A percentile compares a stretch with the other conserved stretches of the same genome.
Evolutionary conservation across 345 rosid genomes (phyloP).

Genomic region (Turritis glabra): DNA sequence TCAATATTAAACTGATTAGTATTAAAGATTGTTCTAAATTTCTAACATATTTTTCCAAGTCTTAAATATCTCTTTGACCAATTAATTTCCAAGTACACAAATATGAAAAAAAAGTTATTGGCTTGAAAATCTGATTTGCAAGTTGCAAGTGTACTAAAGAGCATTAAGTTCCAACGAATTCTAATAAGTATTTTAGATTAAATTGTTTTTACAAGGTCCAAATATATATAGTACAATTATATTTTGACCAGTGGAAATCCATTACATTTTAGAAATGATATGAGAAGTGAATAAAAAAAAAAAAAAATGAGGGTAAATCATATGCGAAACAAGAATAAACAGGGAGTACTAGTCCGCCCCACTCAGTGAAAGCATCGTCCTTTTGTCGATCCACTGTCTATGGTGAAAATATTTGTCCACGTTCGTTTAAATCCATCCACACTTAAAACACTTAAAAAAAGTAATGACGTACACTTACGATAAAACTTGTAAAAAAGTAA

Average conservation of each 20-base stretch:
- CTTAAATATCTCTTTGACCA: background rate
- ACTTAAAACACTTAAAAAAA: conserved; percentile 13
- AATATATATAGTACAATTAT: background rate
- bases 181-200: background rate
- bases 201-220: background rate
- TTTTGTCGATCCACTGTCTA: conserved; percentile 29
- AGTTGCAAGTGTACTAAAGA: conserved; percentile 12
- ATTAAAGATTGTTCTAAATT: no score
- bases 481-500: background rate
- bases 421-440: conserved; percentile 10
- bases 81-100: background rate
- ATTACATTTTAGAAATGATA: background rate
- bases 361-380: conserved; percentile 21
- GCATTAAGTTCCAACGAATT: conserved; percentile 17
- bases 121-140: background rate
- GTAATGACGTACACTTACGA: background rate
- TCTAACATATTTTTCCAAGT: background rate
- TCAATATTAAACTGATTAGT: no score
- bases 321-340: background rate
- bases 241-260: background rate
- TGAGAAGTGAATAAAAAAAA: background rate
- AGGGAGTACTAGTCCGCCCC: conserved; percentile 8
- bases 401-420: conserved; percentile 29
- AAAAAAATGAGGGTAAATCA: background rate
- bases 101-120: background rate